These are phyloP conservation scores for Teunomyces funiuensis DNA, from an alignment of 805 yeast genomes.

Conservation along the genomic window DNA sequence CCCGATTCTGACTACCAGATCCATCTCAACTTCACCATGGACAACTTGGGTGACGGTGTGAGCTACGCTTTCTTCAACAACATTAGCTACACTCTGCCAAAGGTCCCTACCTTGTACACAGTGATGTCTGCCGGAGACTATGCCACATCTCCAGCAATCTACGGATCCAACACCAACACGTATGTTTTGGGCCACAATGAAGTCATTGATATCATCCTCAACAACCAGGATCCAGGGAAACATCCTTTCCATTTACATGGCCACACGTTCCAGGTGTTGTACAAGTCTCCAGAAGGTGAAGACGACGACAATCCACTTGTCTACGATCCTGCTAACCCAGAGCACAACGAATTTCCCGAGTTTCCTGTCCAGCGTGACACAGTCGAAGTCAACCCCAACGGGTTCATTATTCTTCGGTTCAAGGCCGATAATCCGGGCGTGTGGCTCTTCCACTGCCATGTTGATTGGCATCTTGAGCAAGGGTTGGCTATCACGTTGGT, in stretches of 20 bases:
- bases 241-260: constrained; percentile 83
- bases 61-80: constrained; percentile 77
- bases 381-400: constrained; percentile 62
- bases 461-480: constrained; percentile 83
- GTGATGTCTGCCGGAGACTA: constrained; percentile 54
- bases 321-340: constrained; percentile 45
- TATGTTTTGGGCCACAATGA: constrained; percentile 60
- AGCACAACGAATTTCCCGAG: constrained; percentile 49
- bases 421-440: constrained; percentile 87
- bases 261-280: constrained; percentile 63
- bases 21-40: constrained; percentile 61
- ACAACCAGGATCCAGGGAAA: constrained; percentile 77
- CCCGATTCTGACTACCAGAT: constrained; percentile 64
- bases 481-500: constrained; percentile 72
- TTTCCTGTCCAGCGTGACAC: constrained; percentile 72
- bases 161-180: constrained; percentile 70
- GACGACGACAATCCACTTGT: constrained; percentile 54
- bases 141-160: constrained; percentile 59
- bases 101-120: constrained; percentile 67
- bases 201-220: constrained; percentile 71
- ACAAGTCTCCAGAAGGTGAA: constrained; percentile 49
- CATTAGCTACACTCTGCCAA: constrained; percentile 62
- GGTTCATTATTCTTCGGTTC: constrained; percentile 69
- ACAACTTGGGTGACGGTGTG: constrained; percentile 69
- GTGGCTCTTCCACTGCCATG: constrained; percentile 93